Conservation (phyloP, 2,329 filamentous ascomycete species). For the Parastagonospora nodorum region DNA sequence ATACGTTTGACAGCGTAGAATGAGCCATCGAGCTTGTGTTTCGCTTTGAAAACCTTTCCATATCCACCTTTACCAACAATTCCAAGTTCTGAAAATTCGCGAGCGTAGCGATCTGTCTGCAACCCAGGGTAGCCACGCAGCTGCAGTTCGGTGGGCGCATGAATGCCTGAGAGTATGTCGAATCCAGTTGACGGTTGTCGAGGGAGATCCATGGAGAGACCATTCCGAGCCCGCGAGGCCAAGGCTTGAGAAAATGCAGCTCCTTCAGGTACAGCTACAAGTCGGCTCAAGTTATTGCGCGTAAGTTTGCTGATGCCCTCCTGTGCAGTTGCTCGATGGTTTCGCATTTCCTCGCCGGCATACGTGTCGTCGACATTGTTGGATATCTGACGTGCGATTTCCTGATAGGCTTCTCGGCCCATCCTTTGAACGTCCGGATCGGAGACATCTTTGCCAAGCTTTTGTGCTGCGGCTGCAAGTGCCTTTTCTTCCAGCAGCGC, state of each 20-base stretch:
- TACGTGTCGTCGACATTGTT: constrained; percentile 45
- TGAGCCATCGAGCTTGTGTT: constrained; percentile 64
- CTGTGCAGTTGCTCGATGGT: constrained; percentile 39
- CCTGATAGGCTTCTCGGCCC: constrained; percentile 46
- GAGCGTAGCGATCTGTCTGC: constrained; percentile 38
- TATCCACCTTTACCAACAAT: constrained; percentile 69
- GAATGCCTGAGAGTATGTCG: constrained; percentile 18
- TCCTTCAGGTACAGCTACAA: constrained; percentile 24
- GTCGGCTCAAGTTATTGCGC: constrained; percentile 28
- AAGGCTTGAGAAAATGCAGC: constrained; percentile 27
- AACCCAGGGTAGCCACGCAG: constrained; percentile 36
- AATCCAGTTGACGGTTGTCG: constrained; percentile 18
- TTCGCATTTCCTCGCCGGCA: constrained; percentile 46
- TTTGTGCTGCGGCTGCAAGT: constrained; percentile 45
- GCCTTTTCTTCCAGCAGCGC: constrained; percentile 53
- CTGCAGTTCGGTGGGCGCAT: constrained; percentile 19
- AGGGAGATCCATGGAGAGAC: constrained; percentile 5
- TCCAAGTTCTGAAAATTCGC: constrained; percentile 49
- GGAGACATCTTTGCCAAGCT: constrained; percentile 36
- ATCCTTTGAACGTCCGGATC: constrained; percentile 46
- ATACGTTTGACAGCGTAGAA: constrained; percentile 72
- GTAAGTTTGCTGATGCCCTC: constrained; percentile 46
- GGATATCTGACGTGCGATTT: constrained; percentile 45
- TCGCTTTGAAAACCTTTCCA: constrained; percentile 66
- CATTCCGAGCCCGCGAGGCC: constrained; percentile 18